A percentile compares a stretch with the other conserved stretches of the same genome.
These are phyloP conservation scores for Funneliformis caledonium DNA, from an alignment of 371 early-diverging fungal species.

Conservation along the genomic window DNA sequence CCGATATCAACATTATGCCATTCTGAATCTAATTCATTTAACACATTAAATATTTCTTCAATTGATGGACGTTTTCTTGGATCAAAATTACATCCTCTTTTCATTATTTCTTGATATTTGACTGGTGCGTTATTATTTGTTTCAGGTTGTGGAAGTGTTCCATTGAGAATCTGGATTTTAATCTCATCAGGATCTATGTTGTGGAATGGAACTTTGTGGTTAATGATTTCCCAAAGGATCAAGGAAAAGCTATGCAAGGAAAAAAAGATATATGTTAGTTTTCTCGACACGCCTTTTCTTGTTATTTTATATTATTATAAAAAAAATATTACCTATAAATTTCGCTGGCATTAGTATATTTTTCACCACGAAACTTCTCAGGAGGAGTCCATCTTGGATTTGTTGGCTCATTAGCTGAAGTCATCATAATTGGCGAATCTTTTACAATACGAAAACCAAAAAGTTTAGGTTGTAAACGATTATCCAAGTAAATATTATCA, in stretches of 20 bases:
- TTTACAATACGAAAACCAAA: slow-evolving; percentile 14
- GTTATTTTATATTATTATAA: neutral
- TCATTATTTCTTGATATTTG: slow-evolving; percentile 19
- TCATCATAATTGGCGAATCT: neutral
- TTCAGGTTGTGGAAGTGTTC: neutral
- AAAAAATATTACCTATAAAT: slow-evolving; percentile 29
- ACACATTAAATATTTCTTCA: neutral
- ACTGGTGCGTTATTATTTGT: neutral
- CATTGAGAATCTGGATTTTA: neutral
- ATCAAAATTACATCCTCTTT: neutral
- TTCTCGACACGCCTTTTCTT: neutral
- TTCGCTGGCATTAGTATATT: slow-evolving; percentile 8
- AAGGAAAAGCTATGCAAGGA: slow-evolving; percentile 24
- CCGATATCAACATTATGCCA: too few species aligned
- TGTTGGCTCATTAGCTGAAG: neutral
- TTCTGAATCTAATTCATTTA: neutral
- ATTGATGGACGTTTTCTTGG: neutral
- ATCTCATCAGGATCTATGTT: neutral
- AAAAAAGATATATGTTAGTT: neutral
- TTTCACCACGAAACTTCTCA: slow-evolving; percentile 10
- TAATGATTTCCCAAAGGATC: slow-evolving; percentile 23
- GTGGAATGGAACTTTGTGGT: neutral
- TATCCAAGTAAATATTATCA: slow-evolving; percentile 22
- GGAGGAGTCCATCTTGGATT: slow-evolving; percentile 21
- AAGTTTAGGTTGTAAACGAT: slow-evolving; percentile 5